Base-by-base conservation (phyloP, 78 protist species). In the Dictyostelium capitatum region DNA sequence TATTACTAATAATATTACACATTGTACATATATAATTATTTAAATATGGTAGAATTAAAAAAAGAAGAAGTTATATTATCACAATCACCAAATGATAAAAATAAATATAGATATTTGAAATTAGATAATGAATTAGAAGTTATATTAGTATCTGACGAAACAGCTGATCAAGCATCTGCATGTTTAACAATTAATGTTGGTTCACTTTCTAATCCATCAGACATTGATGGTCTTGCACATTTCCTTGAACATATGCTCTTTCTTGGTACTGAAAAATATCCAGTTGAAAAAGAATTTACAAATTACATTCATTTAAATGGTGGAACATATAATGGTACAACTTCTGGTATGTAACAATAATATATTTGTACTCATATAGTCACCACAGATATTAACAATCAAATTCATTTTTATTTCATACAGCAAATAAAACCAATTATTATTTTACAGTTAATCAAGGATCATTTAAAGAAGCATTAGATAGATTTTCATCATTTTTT, bases 221-320 rank as follows among this genome's bases (percentile, higher is more conserved):
- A 83, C 1, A 3, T 82, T 2, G 91, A 73, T 0, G 98, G 98
- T 15, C 80, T 97, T n/a, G 96, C 97, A 3, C 98, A 97, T 64
- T 97, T 96, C 51, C 77, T 84, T 12, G 99, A 97, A 75, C 96
- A 93, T 20, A 93, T 93, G 96, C 51, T 93, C 4, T 93, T 93
- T 69, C 23, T 93, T 37, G 96, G 96, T 8, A 93, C 91, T 23
- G 96, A 93, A 80, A 83, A 84, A 12, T 90, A n/a, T 19, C 95
- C 95, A 17, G 65, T 62, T 32, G 95, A 90, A 62, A 87, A 77
- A 48, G 93, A 87, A 15, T 81, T 82, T 43, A 12, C 67, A 25
- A 23, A 62, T 9, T 62, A 62, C 46, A 41, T 80, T 46, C 11
- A 19, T 46, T 19, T 56, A 46, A 80, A 80, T 46, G 57, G 75